Evolutionary conservation across 371 early-diverging fungal genomes (phyloP).

Genomic region (Mucor sp.): DNA sequence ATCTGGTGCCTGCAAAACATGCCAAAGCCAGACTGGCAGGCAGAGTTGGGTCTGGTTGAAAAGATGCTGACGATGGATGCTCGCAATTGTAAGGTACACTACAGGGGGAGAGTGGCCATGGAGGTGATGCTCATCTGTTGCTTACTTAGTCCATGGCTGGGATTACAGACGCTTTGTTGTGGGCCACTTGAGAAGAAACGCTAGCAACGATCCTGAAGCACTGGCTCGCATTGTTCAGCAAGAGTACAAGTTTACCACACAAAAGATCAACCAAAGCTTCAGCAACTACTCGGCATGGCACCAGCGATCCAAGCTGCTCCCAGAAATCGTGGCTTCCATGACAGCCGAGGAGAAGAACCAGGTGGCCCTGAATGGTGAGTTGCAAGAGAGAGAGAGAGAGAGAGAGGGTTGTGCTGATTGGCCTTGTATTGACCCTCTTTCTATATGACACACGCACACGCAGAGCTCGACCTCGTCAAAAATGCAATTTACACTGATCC

Average conservation of each 20-base stretch:
- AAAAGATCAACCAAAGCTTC: conserved; percentile 87
- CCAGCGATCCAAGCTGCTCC: conserved; percentile 82
- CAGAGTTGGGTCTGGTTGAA: conserved; percentile 75
- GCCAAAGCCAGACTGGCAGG: conserved; percentile 77
- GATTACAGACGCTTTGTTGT: conserved; percentile 88
- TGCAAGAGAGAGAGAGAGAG: no score
- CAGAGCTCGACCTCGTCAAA: conserved; percentile 82
- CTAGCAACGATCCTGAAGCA: conserved; percentile 14
- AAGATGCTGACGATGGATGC: conserved; percentile 85
- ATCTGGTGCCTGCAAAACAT: conserved; percentile 82
- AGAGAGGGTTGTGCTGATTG: not conserved
- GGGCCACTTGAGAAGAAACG: conserved; percentile 37
- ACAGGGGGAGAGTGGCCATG: not conserved
- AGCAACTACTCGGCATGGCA: conserved; percentile 99
- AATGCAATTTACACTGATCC: conserved; percentile 95
- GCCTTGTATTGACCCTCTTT: not conserved
- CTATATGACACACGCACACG: not conserved
- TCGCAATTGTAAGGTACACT: conserved; percentile 85
- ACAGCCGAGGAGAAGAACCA: conserved; percentile 41
- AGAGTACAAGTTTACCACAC: conserved; percentile 86
- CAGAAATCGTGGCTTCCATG: conserved; percentile 54
- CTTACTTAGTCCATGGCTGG: conserved; percentile 93
- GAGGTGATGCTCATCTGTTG: not conserved
- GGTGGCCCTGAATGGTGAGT: conserved; percentile 39
- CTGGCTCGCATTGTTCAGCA: conserved; percentile 27